phyloP scores from a whole-genome alignment of 2,329 filamentous ascomycete genomes.

The Bipolaris zeicola region DNA sequence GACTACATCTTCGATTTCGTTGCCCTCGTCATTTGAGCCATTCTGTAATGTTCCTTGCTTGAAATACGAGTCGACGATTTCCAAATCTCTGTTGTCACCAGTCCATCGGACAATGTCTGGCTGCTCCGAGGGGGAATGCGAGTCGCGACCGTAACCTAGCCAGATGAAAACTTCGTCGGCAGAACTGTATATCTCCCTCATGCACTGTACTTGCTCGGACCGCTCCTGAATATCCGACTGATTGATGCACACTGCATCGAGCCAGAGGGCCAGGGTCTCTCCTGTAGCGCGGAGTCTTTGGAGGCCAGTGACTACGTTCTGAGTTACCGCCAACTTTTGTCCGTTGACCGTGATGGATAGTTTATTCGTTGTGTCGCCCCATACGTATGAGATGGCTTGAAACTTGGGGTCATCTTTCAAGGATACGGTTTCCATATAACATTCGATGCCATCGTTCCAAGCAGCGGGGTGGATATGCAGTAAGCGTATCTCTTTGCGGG shows the following conservation, averaged over 20 bases:
- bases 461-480: conserved; percentile 1
- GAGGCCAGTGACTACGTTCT: conserved; percentile 1
- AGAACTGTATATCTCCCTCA: conserved; percentile 16
- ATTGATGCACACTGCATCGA: conserved; percentile 23
- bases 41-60: not conserved
- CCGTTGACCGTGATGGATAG: conserved; percentile 1
- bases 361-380: not conserved
- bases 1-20: conserved; percentile 1
- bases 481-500: conserved; percentile 5
- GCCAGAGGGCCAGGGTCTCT: conserved; percentile 1
- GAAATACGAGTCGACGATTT: not conserved
- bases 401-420: conserved; percentile 5
- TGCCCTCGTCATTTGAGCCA: not conserved
- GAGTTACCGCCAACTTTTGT: not conserved
- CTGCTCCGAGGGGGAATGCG: not conserved
- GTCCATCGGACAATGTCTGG: not conserved
- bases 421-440: conserved; percentile 1
- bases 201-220: conserved; percentile 11
- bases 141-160: conserved; percentile 2
- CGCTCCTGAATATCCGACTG: conserved; percentile 14
- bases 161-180: conserved; percentile 4
- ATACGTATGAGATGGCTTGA: conserved; percentile 10
- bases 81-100: not conserved
- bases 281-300: not conserved
- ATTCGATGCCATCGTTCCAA: not conserved